Evolutionary conservation across 805 yeast genomes (phyloP), one percentile per base, ranked within the genome.

Genomic region (Limtongia smithiae): DNA sequence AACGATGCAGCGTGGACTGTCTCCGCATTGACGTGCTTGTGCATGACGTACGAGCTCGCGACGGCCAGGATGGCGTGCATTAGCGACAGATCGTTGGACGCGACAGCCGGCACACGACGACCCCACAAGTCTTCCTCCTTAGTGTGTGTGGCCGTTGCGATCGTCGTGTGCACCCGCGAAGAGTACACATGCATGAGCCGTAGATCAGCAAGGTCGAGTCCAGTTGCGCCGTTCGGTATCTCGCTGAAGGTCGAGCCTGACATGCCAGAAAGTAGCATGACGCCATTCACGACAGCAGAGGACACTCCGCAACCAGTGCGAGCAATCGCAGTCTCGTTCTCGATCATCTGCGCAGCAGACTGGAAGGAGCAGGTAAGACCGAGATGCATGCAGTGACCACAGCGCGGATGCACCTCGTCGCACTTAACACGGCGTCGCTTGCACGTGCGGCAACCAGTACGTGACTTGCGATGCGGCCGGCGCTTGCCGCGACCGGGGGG

Each of bases 41-140:
- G 71, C 4, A 93, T 81, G 43, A 90, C 69, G 69, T 91, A 97
- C 0, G 97, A 87, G 1, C 97, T 97, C 48, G 95, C 82, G 62
- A 91, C 86, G 22, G 95, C 95, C 46, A 91, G 71, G 12, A 91
- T 75, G 0, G 95, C 82, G 64, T 91, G 97, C 96, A 91, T 88
- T 58, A 91, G 71, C 61, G 87, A 89, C 14, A 96, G 95, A 64
- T 82, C 83, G 48, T 82, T 79, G 68, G 90, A 88, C 4, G 97
- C 95, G 50, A 90, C 71, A 71, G 82, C 79, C 0, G 96, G 96
- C 21, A 91, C 88, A 59, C 87, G 94, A 44, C 78, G 80, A 45
- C 82, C 79, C 97, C 97, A 91, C 33, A 90, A 83, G 9, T 25
- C 9, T 56, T 83, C 79, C 27, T 82, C 80, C 56, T 84, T 94